phyloP scores from a whole-genome alignment of 768 basidiomycete genomes.

The Polyporus arcularius region DNA sequence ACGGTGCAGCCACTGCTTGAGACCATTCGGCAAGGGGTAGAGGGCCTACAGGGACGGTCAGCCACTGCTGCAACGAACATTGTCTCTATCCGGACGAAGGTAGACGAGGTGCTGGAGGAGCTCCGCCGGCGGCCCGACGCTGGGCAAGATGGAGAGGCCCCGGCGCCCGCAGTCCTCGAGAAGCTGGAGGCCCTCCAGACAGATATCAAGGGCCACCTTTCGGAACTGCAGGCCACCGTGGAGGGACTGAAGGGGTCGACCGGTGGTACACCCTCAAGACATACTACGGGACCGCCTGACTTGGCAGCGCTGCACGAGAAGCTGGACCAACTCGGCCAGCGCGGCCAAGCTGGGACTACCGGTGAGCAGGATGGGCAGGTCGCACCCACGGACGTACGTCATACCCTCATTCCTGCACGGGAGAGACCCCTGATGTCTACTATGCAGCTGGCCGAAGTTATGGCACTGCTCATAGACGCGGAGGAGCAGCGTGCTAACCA shows the following conservation, averaged over 20 bases:
- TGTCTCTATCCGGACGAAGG: conserved; percentile 25
- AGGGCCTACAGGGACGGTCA: conserved; percentile 12
- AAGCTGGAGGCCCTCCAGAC: conserved; percentile 42
- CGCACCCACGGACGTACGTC: neutral
- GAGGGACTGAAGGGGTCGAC: conserved; percentile 15
- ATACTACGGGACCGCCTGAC: conserved; percentile 13
- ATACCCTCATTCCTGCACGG: neutral
- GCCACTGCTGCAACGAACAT: conserved; percentile 14
- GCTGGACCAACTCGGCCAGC: conserved; percentile 38
- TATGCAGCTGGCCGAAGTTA: conserved; percentile 44
- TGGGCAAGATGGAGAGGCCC: neutral
- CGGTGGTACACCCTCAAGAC: neutral
- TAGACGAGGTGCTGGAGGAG: conserved; percentile 25
- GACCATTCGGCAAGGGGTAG: conserved; percentile 18
- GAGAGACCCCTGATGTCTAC: neutral
- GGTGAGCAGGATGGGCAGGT: neutral
- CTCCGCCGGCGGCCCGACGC: conserved; percentile 4
- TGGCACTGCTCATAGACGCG: conserved; percentile 49
- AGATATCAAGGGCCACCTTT: conserved; percentile 33
- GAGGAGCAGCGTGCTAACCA: conserved; percentile 49
- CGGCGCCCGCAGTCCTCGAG: conserved; percentile 26
- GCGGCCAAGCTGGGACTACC: neutral
- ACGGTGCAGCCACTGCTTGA: conserved; percentile 14
- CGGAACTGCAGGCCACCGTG: conserved; percentile 16
- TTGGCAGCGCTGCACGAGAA: conserved; percentile 36